Evolutionary conservation across 441 rosid species (phyloP).

Genomic region (Bruguiera hainesii): DNA sequence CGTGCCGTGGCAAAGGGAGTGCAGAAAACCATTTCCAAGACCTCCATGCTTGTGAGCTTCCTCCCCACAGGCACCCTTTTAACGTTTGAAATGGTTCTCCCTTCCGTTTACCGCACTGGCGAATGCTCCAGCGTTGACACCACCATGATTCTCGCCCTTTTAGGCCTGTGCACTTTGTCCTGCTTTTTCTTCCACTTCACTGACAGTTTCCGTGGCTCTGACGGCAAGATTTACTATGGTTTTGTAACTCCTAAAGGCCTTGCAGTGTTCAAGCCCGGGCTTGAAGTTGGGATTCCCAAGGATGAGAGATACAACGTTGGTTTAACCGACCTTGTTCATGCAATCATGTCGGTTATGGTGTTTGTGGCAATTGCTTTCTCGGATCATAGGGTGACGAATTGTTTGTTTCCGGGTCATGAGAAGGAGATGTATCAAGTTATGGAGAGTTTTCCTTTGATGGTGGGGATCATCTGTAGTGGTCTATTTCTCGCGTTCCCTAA

Average conservation of each 20-base stretch:
- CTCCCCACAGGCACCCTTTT: slow-evolving; percentile 91
- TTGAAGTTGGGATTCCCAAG: slow-evolving; percentile 50
- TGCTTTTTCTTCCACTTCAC: slow-evolving; percentile 97
- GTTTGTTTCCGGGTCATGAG: slow-evolving; percentile 64
- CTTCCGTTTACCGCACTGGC: slow-evolving; percentile 62
- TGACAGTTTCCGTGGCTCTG: slow-evolving; percentile 69
- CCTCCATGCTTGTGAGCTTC: slow-evolving; percentile 77
- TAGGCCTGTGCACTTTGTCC: slow-evolving; percentile 69
- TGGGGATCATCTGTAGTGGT: slow-evolving; percentile 68
- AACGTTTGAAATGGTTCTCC: slow-evolving; percentile 86
- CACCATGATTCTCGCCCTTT: slow-evolving; percentile 59
- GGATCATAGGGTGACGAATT: slow-evolving; percentile 42
- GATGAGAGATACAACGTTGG: slow-evolving; percentile 69
- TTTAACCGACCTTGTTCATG: slow-evolving; percentile 72
- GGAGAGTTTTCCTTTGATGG: slow-evolving; percentile 90
- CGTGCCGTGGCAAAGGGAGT: slow-evolving; percentile 34
- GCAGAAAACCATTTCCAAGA: slow-evolving; percentile 67
- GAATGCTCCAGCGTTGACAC: slow-evolving; percentile 59
- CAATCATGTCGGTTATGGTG: slow-evolving; percentile 83
- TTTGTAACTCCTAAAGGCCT: slow-evolving; percentile 78
- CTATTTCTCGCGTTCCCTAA: slow-evolving; percentile 77
- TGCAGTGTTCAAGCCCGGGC: slow-evolving; percentile 80
- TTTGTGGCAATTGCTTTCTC: slow-evolving; percentile 78
- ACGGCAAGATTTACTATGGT: slow-evolving; percentile 75
- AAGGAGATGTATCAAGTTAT: slow-evolving; percentile 87